Evolutionary conservation across 768 basidiomycete genomes (phyloP), one percentile per base, ranked within the genome.

Genomic region (Serendipita vermifera): DNA sequence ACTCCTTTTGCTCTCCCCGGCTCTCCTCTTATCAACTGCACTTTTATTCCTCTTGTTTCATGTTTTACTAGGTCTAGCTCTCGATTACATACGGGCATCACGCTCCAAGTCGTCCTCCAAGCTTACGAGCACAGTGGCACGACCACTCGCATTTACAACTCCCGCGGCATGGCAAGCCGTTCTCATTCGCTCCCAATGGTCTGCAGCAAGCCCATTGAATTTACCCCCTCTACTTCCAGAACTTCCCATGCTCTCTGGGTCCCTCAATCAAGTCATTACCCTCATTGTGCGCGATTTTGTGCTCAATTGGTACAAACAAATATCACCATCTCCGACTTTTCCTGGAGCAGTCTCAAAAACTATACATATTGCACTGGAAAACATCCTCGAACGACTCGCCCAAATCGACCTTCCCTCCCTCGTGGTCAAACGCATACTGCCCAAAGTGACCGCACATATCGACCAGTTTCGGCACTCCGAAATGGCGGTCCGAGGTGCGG

Each of bases 151-250:
- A 2, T 94, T 96, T 72, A 88, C 89, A 3, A 90, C 90, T 2
- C 88, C 90, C 24, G 89, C 92, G 57, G 92, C 91, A 31, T 96
- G 92, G 92, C 87, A 92, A 64, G 90, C 84, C 0, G 85, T 89
- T 43, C 73, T 87, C 53, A 90, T 80, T 40, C 81, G 91, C 31
- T 87, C 87, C n/a, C 81, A 85, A 67, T 94, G 91, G 92, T 87
- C 87, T 2, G 80, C 83, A 61, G 79, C 75, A 57, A 71, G 80
- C 3, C 80, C 83, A 0, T 81, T 82, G 63, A 72, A 79, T n/a
- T 72, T 85, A 17, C 75, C 83, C 1, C 78, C 82, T 5, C 68
- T 92, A 17, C 76, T 76, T 61, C 82, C 83, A 27, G 73, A 78
- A 24, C 79, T 79, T 35, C 78, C 80, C 11, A 71, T 78, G 58